A percentile compares a stretch with the other conserved stretches of the same genome.
phyloP scores from a whole-genome alignment of 768 basidiomycete genomes.

The Ramaria sp. region DNA sequence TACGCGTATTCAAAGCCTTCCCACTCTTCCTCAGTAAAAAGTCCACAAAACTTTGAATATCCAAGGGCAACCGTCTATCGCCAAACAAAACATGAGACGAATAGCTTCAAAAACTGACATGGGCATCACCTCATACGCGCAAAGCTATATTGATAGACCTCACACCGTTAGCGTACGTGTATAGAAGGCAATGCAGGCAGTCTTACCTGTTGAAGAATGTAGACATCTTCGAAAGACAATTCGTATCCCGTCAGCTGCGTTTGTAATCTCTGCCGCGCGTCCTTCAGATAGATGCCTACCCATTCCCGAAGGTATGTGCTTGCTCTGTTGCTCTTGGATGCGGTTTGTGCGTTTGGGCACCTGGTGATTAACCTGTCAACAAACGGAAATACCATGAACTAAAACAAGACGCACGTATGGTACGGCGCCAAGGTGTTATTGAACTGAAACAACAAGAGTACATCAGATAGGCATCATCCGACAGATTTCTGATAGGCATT shows the following conservation, averaged over 20 bases:
- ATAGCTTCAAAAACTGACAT: background rate
- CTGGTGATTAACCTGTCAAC: constrained; percentile 17
- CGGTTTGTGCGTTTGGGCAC: constrained; percentile 50
- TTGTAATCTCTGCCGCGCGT: constrained; percentile 52
- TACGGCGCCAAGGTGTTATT: constrained; percentile 86
- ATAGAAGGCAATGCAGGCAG: background rate
- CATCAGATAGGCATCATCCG: background rate
- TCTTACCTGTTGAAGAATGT: constrained; percentile 53
- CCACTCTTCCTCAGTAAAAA: constrained; percentile 91
- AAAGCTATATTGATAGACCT: constrained; percentile 28
- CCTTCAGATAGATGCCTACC: constrained; percentile 59
- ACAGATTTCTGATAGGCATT: constrained; percentile 8
- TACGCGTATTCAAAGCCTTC: constrained; percentile 83
- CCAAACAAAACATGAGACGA: background rate
- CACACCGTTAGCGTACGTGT: background rate
- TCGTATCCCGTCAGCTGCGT: constrained; percentile 48
- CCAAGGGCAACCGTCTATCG: constrained; percentile 78
- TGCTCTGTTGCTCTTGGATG: constrained; percentile 44
- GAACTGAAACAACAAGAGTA: constrained; percentile 32
- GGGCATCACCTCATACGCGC: constrained; percentile 64
- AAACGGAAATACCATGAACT: background rate
- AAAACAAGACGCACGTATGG: constrained; percentile 37
- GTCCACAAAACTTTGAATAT: constrained; percentile 81
- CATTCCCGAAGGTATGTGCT: constrained; percentile 49
- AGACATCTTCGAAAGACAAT: constrained; percentile 57